These are phyloP conservation scores for Amanita rimosa DNA, from an alignment of 768 basidiomycete species.

Conservation along the genomic window DNA sequence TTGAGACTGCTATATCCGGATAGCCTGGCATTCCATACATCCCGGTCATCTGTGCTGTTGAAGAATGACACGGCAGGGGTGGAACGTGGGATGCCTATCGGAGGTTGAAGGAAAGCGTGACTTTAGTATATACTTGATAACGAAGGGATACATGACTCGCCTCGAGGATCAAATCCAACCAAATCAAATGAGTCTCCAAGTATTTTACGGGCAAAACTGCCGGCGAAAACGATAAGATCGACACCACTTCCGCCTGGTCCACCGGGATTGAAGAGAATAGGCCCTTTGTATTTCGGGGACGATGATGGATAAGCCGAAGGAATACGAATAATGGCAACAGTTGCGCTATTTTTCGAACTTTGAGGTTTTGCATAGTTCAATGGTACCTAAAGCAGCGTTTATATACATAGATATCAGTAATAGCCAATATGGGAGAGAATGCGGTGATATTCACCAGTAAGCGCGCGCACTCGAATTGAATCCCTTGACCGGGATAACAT, in stretches of 20 bases:
- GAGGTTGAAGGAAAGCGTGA: background rate
- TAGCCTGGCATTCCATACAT: background rate
- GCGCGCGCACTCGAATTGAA: no score
- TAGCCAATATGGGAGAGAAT: background rate
- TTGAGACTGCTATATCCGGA: background rate
- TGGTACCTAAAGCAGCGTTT: conserved; percentile 20
- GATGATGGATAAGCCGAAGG: conserved; percentile 19
- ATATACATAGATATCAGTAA: conserved; percentile 3
- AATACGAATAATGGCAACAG: conserved; percentile 30
- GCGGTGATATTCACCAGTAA: no score
- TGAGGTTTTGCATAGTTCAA: conserved; percentile 30
- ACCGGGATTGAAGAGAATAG: conserved; percentile 12
- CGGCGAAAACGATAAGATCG: conserved; percentile 13
- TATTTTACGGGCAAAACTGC: conserved; percentile 15
- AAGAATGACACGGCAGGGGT: background rate
- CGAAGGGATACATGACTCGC: conserved; percentile 14
- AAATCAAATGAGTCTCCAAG: conserved; percentile 34
- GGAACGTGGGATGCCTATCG: background rate
- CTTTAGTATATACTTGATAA: no score
- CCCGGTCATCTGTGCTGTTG: background rate
- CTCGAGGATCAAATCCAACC: conserved; percentile 31
- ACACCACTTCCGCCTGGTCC: conserved; percentile 32
- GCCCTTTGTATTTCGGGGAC: conserved; percentile 26
- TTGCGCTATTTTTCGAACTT: conserved; percentile 19
- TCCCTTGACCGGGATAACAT: no score